These are phyloP conservation scores for Nigrograna mackinnonii DNA, from an alignment of 2,329 filamentous ascomycete genomes.

Conservation along the genomic window DNA sequence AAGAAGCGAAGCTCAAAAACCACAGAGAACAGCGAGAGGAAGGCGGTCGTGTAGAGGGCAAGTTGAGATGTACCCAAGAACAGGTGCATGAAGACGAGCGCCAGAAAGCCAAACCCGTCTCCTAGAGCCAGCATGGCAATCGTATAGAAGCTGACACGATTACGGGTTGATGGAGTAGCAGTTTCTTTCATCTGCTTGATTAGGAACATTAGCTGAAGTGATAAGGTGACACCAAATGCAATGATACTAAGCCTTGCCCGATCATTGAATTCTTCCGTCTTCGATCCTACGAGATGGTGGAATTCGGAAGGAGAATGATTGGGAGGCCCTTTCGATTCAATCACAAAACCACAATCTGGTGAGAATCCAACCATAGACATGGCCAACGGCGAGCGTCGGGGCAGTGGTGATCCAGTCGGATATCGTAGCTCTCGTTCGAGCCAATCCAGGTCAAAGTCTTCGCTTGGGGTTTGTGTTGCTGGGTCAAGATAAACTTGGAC, in stretches of 20 bases:
- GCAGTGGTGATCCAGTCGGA: conserved; percentile 60
- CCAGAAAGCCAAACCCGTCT: conserved; percentile 62
- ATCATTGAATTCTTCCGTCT: conserved; percentile 59
- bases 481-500: conserved; percentile 21
- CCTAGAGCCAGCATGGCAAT: conserved; percentile 64
- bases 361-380: conserved; percentile 67
- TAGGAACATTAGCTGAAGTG: conserved; percentile 59
- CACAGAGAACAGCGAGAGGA: conserved; percentile 63
- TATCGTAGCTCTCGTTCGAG: conserved; percentile 64
- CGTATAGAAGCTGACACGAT: conserved; percentile 66
- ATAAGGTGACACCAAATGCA: conserved; percentile 53
- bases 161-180: conserved; percentile 66
- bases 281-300: conserved; percentile 59
- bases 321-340: conserved; percentile 64
- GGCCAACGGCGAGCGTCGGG: conserved; percentile 53
- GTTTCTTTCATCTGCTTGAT: conserved; percentile 67
- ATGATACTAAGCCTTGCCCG: conserved; percentile 58
- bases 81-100: conserved; percentile 55
- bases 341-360: conserved; percentile 68
- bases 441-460: conserved; percentile 45
- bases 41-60: conserved; percentile 59
- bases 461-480: conserved; percentile 19
- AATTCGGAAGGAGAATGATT: conserved; percentile 55
- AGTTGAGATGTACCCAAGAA: conserved; percentile 60
- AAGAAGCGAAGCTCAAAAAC: conserved; percentile 67